Evolutionary conservation across 2,329 filamentous ascomycete genomes (phyloP), one percentile per base, ranked within the genome.

Genomic region (Truncatella angustata): DNA sequence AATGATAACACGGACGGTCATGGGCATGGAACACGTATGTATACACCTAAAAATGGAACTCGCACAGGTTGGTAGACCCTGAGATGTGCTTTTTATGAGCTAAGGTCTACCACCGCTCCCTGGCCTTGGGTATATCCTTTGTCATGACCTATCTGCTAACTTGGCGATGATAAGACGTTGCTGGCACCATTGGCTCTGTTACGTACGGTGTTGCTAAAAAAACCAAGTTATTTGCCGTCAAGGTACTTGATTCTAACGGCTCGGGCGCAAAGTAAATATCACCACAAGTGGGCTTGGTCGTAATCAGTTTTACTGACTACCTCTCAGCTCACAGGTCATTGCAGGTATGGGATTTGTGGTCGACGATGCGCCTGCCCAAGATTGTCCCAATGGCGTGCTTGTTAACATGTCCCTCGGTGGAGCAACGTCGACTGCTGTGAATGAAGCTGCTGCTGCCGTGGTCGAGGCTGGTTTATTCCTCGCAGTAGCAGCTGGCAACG

Each of bases 401-500:
- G 67, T 70, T 51, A 78, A 76, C 65, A 63, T 79, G 63, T 75
- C 72, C 16, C 69, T 79, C 3, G 75, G 75, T 4, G 40, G 70
- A 1, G 54, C 58, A 9, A 53, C 62, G 16, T 66, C 65, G 4
- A 55, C 62, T 2, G 58, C 68, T 4, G 58, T 76, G 56, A 76
- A 74, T 57, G 56, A 62, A 11, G 75, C 75, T 1, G 73, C 77
- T 32, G 66, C 67, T 16, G 67, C 68, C 14, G 71, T 72, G 14
- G 70, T 73, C 50, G 56, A 60, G 32, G 54, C 61, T 1, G 75
- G 74, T 20, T 60, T 79, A 20, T 70, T 75, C 54, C 65, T 75
- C 3, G 70, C 72, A 36, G 73, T 75, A 7, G 75, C 76, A 2
- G 75, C 76, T 11, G 77, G 77, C 5, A 80, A 80, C 56, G 64